These are phyloP conservation scores for Talaromyces sp. DNA, from an alignment of 2,329 filamentous ascomycete species.

Conservation along the genomic window DNA sequence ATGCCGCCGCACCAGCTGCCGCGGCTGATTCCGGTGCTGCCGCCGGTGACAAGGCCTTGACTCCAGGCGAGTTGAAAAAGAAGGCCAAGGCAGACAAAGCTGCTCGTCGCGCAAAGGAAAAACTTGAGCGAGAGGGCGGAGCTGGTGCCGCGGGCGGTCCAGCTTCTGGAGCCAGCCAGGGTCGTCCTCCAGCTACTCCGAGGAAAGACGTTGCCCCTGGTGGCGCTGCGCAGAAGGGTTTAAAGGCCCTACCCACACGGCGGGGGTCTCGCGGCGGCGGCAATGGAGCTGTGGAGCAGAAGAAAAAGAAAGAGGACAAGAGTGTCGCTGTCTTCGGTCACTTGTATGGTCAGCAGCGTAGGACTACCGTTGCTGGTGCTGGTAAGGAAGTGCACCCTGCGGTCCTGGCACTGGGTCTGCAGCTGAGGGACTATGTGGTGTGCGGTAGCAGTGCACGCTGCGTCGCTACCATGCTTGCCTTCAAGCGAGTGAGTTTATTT, in stretches of 20 bases:
- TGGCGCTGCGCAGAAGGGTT: constrained; percentile 34
- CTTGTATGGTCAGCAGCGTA: constrained; percentile 75
- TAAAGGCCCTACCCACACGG: constrained; percentile 33
- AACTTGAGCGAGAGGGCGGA: constrained; percentile 55
- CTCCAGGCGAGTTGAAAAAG: constrained; percentile 78
- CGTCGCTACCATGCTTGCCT: constrained; percentile 83
- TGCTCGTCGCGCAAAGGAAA: constrained; percentile 75
- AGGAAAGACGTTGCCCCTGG: constrained; percentile 36
- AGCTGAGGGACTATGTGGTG: constrained; percentile 85
- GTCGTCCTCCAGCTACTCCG: constrained; percentile 24
- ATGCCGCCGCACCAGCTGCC: constrained; percentile 25
- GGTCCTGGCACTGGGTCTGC: constrained; percentile 80
- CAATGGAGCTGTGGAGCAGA: constrained; percentile 47
- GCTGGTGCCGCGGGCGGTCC: constrained; percentile 43
- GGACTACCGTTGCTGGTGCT: constrained; percentile 61
- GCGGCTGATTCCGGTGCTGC: constrained; percentile 24
- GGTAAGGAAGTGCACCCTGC: constrained; percentile 80
- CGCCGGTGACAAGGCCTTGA: constrained; percentile 39
- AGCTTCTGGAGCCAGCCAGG: constrained; percentile 37
- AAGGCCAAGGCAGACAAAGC: constrained; percentile 89
- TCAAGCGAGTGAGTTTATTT: constrained; percentile 70
- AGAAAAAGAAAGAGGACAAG: constrained; percentile 65
- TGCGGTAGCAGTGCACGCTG: constrained; percentile 87
- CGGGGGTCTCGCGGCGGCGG: constrained; percentile 43
- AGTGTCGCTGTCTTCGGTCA: constrained; percentile 79